Evolutionary conservation across 2,329 filamentous ascomycete genomes (phyloP).

Genomic region (Monosporascus sp.): DNA sequence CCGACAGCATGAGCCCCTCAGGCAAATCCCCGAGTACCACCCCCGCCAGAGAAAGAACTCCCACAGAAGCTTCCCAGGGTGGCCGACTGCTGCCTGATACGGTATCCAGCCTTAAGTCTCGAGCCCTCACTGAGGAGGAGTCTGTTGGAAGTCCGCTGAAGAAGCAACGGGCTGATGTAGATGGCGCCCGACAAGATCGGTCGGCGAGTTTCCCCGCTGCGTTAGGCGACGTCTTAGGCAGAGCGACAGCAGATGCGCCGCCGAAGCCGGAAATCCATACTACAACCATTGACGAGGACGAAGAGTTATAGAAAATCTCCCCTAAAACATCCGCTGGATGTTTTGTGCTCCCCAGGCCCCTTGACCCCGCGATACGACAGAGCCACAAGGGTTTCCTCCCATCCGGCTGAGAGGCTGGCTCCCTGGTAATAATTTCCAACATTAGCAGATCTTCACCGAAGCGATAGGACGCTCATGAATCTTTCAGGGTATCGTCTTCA

Average conservation of each 20-base stretch:
- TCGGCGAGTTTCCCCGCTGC: constrained; percentile 32
- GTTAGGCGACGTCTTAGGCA: constrained; percentile 36
- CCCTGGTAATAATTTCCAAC: too few species aligned
- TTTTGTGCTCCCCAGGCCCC: too few species aligned
- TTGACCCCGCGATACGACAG: too few species aligned
- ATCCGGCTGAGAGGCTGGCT: too few species aligned
- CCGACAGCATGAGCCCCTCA: constrained; percentile 42
- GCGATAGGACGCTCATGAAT: background rate
- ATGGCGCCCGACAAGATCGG: constrained; percentile 39
- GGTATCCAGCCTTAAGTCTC: constrained; percentile 35
- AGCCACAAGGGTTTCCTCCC: too few species aligned
- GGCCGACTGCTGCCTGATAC: constrained; percentile 27
- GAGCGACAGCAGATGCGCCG: constrained; percentile 21
- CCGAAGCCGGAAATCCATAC: constrained; percentile 12
- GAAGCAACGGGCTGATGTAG: constrained; percentile 64
- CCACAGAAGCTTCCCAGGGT: constrained; percentile 33
- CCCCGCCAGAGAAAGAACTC: constrained; percentile 34
- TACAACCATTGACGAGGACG: constrained; percentile 20
- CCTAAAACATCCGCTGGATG: too few species aligned
- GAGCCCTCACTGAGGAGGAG: constrained; percentile 41
- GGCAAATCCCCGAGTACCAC: constrained; percentile 42
- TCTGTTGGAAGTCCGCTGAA: constrained; percentile 68
- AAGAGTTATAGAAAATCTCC: constrained; percentile 20
- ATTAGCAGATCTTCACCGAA: background rate
- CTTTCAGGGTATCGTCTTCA: background rate